Percentiles rank a stretch among this genome's conserved stretches.
These are phyloP conservation scores for Poronia punctata DNA, from an alignment of 495 filamentous ascomycete genomes.

Conservation along the genomic window DNA sequence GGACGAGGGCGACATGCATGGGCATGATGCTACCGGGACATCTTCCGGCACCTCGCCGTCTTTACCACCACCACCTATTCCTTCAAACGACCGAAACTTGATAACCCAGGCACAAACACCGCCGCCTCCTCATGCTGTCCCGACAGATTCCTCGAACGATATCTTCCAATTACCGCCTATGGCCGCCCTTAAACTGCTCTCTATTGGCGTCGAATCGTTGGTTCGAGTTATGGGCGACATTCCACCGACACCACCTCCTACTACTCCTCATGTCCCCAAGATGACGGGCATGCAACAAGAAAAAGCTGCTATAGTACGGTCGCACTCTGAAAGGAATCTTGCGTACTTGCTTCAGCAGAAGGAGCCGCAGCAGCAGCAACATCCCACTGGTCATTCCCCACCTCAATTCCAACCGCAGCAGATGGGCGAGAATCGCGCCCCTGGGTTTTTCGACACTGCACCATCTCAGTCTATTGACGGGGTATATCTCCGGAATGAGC, in stretches of 20 bases:
- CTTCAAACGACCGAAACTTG: conserved; percentile 42
- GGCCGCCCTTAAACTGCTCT: conserved; percentile 73
- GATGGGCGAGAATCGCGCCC: neutral
- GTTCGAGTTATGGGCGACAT: conserved; percentile 64
- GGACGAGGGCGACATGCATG: neutral
- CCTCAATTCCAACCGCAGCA: conserved; percentile 8
- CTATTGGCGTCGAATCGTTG: conserved; percentile 63
- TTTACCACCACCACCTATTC: conserved; percentile 43
- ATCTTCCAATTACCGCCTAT: conserved; percentile 66
- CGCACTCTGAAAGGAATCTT: conserved; percentile 43
- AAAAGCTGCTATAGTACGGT: conserved; percentile 49
- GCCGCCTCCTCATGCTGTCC: conserved; percentile 24
- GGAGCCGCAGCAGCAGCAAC: conserved; percentile 14
- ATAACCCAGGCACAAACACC: conserved; percentile 21
- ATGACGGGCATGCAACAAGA: conserved; percentile 51
- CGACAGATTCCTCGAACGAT: conserved; percentile 35
- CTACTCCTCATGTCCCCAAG: conserved; percentile 53
- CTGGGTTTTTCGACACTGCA: neutral
- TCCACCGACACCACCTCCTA: conserved; percentile 64
- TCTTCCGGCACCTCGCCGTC: conserved; percentile 12
- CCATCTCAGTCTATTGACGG: conserved; percentile 34
- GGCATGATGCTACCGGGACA: conserved; percentile 4
- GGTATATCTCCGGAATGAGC: conserved; percentile 32
- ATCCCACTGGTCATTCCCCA: conserved; percentile 5
- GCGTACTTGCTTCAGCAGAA: conserved; percentile 29